Percentiles rank a stretch among this genome's conserved stretches.
These are phyloP conservation scores for Arthrinium puccinioides DNA, from an alignment of 2,329 filamentous ascomycete genomes.

Conservation along the genomic window DNA sequence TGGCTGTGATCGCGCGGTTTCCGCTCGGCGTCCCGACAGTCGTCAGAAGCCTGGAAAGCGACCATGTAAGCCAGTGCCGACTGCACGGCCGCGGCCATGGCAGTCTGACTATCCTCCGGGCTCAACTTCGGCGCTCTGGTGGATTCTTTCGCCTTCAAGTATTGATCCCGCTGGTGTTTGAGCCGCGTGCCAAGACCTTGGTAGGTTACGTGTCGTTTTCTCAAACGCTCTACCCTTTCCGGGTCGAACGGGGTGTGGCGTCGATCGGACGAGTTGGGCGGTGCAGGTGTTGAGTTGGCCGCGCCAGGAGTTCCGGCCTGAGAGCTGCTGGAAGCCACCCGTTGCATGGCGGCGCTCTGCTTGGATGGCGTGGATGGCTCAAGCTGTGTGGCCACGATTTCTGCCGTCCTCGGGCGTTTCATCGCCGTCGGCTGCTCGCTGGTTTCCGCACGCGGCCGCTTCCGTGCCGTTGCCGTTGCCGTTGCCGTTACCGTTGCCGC, in stretches of 20 bases:
- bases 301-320: conserved; percentile 44
- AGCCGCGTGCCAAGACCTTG: conserved; percentile 38
- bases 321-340: conserved; percentile 46
- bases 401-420: conserved; percentile 37
- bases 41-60: conserved; percentile 42
- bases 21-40: conserved; percentile 34
- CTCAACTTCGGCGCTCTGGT: conserved; percentile 5
- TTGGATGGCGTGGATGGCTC: conserved; percentile 45
- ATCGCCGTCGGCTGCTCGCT: conserved; percentile 27
- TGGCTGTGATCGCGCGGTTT: conserved; percentile 30
- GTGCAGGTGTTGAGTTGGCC: conserved; percentile 31
- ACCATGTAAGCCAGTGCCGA: conserved; percentile 37
- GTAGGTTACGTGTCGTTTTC: conserved; percentile 29
- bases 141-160: conserved; percentile 20
- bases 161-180: conserved; percentile 47
- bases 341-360: conserved; percentile 41
- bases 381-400: too few relatives aligned
- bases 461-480: conserved; percentile 42
- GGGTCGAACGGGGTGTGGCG: conserved; percentile 24
- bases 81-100: conserved; percentile 21
- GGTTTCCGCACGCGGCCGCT: conserved; percentile 37
- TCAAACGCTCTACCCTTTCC: conserved; percentile 22
- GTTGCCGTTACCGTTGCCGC: too few relatives aligned
- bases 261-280: conserved; percentile 21
- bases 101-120: conserved; percentile 18